Evolutionary conservation across 768 basidiomycete species (phyloP), one percentile per base, ranked within the genome.

Genomic region (Collybiopsis luxurians): DNA sequence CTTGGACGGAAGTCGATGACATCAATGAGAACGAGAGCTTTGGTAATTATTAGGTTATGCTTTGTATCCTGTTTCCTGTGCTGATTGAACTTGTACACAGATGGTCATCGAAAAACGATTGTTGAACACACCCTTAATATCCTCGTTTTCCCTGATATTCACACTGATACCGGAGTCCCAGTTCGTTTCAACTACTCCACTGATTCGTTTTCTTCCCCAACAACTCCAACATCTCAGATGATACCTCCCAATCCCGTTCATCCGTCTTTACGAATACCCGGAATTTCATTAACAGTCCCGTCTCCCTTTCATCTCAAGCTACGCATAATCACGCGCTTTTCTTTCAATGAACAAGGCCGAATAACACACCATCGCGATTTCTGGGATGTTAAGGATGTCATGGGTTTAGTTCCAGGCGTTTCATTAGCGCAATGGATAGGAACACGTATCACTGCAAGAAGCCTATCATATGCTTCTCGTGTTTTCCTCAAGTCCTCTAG

Each of bases 51-150:
- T 26, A 34, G 60, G 55, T 67, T 63, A 38, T 56, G 51, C 39
- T 23, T 27, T 13, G 49, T 31, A 39, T 13, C 39, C 54, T 36
- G 30, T 55, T 17, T 28, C 11, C 38, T 52, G 26, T 49, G 19
- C 13, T 53, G 30, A 43, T 62, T 36, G 40, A 57, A 21, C 46
- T 21, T 64, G 21, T 47, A 9, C 24, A 36, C 44, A 92, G 90
- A 91, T 67, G 88, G 89, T 19, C 84, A 87, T 64, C 80, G 82
- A 55, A 86, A 83, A 69, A 81, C 81, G 40, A 85, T 91, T 24
- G 83, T 92, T 45, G 87, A 91, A 65, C 91, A 92, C 67, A 90
- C 87, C 1, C 77, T 92, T 56, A 85, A 93, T 67, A 73, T 92
- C 39, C 75, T 91, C 53, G 72, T 92, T 58, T 78, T 92, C 49